Evolutionary conservation across 345 rosid genomes (phyloP), one percentile per base, ranked within the genome.

Genomic region (Camelina neglecta): DNA sequence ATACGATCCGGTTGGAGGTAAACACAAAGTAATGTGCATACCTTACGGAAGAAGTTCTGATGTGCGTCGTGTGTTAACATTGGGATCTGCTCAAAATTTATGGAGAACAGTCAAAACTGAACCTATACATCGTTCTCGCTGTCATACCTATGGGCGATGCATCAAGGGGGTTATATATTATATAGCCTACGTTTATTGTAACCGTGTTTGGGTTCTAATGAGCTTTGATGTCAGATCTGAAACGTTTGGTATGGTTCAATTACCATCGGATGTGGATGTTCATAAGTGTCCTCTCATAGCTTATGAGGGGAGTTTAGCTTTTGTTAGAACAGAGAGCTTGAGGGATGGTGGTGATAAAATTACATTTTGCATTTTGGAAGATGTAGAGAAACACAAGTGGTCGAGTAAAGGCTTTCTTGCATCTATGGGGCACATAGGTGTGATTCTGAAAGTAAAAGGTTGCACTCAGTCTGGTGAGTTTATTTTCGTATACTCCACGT

Each of bases 341-440:
- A 4, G 5, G 5, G 5, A 29, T 29, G 31, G 31, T 26, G 29
- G 29, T 29, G 31, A 29, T 29, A 29, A 29, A 29, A 29, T 29
- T 29, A 29, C 31, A 29, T 3, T 0, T 29, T 29, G 31, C 24
- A n/a, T 64, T 64, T 64, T 45, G 69, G 24, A 45, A 16, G 67
- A 62, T 62, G 51, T 20, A 62, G 67, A 23, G 41, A 45, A 31
- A 45, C 41, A n/a, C 41, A 45, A 45, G 41, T 64, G 69, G 69
- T 41, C 51, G 36, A 12, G 51, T 44, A 44, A 44, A 44, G 6
- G 5, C n/a, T 44, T 44, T 44, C 16, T 12, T 44, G 48, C 48
- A 44, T 6, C n/a, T 44, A 16, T 5, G 8, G 26, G 1, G 0
- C 5, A 11, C 5, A 29, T 29, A 4, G 31, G 31, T 29, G 31